These are phyloP conservation scores for Leonotis leonurus DNA, from an alignment of 257 asterid genomes.

Conservation along the genomic window DNA sequence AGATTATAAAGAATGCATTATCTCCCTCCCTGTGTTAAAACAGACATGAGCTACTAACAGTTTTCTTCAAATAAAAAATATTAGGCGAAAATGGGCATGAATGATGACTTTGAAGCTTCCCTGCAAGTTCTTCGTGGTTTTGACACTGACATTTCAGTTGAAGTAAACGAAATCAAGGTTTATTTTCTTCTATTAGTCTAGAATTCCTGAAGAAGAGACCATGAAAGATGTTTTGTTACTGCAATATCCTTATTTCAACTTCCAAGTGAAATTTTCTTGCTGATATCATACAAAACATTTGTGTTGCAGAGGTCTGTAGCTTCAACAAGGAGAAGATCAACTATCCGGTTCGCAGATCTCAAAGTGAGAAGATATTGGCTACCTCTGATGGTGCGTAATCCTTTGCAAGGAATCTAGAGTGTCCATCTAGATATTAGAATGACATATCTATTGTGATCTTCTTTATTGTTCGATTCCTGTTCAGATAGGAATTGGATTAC, in stretches of 20 bases:
- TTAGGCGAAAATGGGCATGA: slow-evolving; percentile 96
- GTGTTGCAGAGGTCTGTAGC: slow-evolving; percentile 63
- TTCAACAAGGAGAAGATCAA: slow-evolving; percentile 60
- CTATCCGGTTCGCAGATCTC: slow-evolving; percentile 75
- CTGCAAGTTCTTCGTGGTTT: slow-evolving; percentile 92
- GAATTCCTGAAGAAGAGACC: no score
- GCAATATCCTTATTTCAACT: no score
- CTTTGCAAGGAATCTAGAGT: no score
- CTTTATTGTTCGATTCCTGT: neutral
- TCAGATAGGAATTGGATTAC: slow-evolving; percentile 89
- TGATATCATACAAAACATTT: no score
- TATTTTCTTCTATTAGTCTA: neutral
- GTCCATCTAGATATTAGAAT: no score
- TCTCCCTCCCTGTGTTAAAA: neutral
- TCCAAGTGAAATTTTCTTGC: no score
- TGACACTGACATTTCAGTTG: slow-evolving; percentile 73
- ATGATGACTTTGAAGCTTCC: slow-evolving; percentile 86
- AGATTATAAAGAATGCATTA: slow-evolving; percentile 22
- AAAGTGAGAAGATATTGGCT: slow-evolving; percentile 89
- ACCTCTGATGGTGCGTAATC: slow-evolving; percentile 72
- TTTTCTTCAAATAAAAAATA: slow-evolving; percentile 2
- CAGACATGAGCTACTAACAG: neutral
- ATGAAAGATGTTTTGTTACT: no score
- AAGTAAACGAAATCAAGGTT: slow-evolving; percentile 86
- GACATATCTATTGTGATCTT: no score